Conservation (phyloP, 2,329 filamentous ascomycete species). For the Chaetoscypha palmicola region DNA sequence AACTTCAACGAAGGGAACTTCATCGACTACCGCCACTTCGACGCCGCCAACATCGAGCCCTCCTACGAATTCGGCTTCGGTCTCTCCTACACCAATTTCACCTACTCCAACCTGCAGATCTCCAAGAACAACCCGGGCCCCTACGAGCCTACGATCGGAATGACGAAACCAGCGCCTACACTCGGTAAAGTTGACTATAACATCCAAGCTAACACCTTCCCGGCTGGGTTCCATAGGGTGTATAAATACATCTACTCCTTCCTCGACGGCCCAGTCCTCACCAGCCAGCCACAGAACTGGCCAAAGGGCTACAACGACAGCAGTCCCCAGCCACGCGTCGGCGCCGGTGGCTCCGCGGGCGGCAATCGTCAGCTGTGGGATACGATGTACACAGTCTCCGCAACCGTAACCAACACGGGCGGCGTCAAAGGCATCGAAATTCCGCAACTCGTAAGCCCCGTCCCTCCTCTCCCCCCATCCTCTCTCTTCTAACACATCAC, state of each 20-base stretch:
- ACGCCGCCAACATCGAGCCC: constrained; percentile 53
- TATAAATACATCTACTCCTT: constrained; percentile 48
- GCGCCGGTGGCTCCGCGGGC: constrained; percentile 45
- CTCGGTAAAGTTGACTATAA: constrained; percentile 57
- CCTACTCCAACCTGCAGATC: constrained; percentile 57
- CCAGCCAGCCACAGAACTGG: constrained; percentile 14
- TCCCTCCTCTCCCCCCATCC: constrained; percentile 4
- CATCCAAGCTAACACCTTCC: constrained; percentile 59
- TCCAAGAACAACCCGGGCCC: constrained; percentile 19
- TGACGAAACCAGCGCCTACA: constrained; percentile 55
- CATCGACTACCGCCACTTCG: constrained; percentile 75
- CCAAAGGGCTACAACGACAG: constrained; percentile 38
- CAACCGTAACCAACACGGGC: constrained; percentile 51
- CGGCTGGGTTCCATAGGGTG: constrained; percentile 41
- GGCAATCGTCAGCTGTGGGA: constrained; percentile 49
- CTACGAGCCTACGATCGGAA: constrained; percentile 48
- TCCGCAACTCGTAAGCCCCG: constrained; percentile 39
- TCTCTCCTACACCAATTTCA: constrained; percentile 71
- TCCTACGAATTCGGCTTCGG: constrained; percentile 78
- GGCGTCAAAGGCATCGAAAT: constrained; percentile 47
- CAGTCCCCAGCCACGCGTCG: constrained; percentile 37
- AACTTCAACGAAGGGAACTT: constrained; percentile 73
- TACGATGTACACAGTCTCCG: constrained; percentile 45
- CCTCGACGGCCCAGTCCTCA: constrained; percentile 38
- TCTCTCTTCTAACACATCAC: constrained; percentile 37